Evolutionary conservation across 805 yeast genomes (phyloP), one percentile per base, ranked within the genome.

Genomic region (Groenewaldozyma tartarivorans): DNA sequence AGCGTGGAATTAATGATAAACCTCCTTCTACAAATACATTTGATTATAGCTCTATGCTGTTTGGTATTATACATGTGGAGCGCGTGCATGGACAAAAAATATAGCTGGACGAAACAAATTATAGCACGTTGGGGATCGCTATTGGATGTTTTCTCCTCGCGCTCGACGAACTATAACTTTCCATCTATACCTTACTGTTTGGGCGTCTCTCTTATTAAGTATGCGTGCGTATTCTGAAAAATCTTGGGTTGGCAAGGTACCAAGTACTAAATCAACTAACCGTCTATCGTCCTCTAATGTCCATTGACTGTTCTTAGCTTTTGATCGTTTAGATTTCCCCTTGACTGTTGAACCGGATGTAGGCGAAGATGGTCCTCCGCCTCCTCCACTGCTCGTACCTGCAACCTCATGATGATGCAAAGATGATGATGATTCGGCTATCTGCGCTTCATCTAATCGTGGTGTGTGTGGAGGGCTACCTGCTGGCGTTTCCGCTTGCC

Each of bases 171-270:
- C 49, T n/a, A 58, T 41, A 19, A 55, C 60, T 45, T 57, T 58
- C 62, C 62, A 58, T 24, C 62, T 45, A 37, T 58, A 58, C 38
- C 62, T 48, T 20, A 58, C 62, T 17, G 62, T 57, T 40, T 58
- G 62, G 13, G 54, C 53, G 40, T 58, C 62, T n/a, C 62, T 44
- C 35, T 58, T 58, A 49, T 54, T 54, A 26, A 58, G 48, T 22
- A 53, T 44, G 36, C 55, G 45, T 3, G 62, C 62, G 37, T 58
- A 58, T 31, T 55, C 58, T 21, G 47, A 48, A 36, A 46, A 58
- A 42, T 58, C 62, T 46, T 58, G 62, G 2, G 58, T 48, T 4
- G 62, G 62, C 21, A 58, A 39, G 5, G 61, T 58, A 31, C 52
- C 35, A 41, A 58, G 44, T 15, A 58, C 60, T 36, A 58, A 46